A percentile compares a stretch with the other conserved stretches of the same genome.
phyloP scores from a whole-genome alignment of 345 rosid species.

The Hibiscus syriacus region DNA sequence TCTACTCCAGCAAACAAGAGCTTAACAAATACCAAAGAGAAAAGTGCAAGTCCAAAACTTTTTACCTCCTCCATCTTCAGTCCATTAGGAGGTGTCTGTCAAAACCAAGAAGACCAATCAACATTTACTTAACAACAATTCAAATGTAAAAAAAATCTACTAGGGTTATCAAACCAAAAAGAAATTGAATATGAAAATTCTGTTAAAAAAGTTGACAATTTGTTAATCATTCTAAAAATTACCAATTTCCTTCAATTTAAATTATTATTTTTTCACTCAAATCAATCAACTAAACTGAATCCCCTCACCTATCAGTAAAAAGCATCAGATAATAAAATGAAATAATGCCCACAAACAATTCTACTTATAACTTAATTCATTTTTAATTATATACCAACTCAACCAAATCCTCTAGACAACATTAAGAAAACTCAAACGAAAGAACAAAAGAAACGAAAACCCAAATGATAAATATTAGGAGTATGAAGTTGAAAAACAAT shows the following conservation, averaged over 20 bases:
- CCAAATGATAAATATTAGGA: too few relatives aligned
- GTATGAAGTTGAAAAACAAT: not conserved
- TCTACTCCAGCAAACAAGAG: too few relatives aligned
- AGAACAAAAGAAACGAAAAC: too few relatives aligned
- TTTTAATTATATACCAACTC: not conserved
- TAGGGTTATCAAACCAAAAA: too few relatives aligned
- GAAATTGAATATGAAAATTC: not conserved
- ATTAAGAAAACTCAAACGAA: not conserved
- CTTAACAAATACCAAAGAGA: not conserved
- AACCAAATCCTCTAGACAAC: not conserved
- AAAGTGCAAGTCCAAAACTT: not conserved
- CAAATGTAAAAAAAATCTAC: not conserved
- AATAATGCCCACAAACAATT: not conserved
- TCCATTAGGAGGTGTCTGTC: constrained; percentile 63
- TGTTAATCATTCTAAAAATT: not conserved
- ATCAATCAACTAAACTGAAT: not conserved
- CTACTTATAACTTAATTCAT: not conserved
- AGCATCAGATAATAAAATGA: not conserved
- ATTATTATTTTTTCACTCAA: not conserved
- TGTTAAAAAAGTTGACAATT: not conserved
- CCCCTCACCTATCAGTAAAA: not conserved
- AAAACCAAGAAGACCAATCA: not conserved
- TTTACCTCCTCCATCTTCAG: constrained; percentile 80
- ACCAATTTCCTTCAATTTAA: not conserved
- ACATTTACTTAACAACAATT: not conserved